A percentile compares a stretch with the other conserved stretches of the same genome.
Conservation (phyloP, 2,329 filamentous ascomycete genomes). For the Alternaria burnsii region DNA sequence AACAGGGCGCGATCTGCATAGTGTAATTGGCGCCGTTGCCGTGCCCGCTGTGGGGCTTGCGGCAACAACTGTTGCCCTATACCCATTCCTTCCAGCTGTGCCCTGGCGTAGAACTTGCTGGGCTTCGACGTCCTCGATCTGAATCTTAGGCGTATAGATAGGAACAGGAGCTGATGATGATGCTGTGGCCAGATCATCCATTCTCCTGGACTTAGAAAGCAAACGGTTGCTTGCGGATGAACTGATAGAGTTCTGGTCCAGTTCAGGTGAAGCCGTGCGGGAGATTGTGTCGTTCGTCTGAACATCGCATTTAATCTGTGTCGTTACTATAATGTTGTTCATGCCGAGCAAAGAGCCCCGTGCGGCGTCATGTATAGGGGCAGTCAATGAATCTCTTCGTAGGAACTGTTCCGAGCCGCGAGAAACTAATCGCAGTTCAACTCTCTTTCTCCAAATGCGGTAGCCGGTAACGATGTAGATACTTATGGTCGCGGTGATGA, state of each 20-base stretch:
- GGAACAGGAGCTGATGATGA: background rate
- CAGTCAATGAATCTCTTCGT: background rate
- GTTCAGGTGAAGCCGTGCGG: slow-evolving; percentile 11
- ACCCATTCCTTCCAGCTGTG: slow-evolving; percentile 4
- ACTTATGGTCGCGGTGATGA: slow-evolving; percentile 67
- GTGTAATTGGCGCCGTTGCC: background rate
- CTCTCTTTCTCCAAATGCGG: slow-evolving; percentile 72
- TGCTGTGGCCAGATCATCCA: background rate
- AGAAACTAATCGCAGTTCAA: slow-evolving; percentile 56
- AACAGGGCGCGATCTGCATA: slow-evolving; percentile 2
- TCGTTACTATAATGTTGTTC: slow-evolving; percentile 60
- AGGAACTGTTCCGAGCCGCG: slow-evolving; percentile 17
- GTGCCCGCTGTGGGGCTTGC: slow-evolving; percentile 1
- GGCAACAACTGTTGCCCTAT: slow-evolving; percentile 20
- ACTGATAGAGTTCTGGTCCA: slow-evolving; percentile 34
- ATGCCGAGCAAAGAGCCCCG: slow-evolving; percentile 53
- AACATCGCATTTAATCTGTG: slow-evolving; percentile 69
- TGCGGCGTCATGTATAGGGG: slow-evolving; percentile 38
- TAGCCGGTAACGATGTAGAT: slow-evolving; percentile 73
- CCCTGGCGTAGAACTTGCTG: background rate
- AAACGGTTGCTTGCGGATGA: slow-evolving; percentile 42
- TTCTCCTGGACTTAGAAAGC: slow-evolving; percentile 6
- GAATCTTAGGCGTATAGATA: background rate
- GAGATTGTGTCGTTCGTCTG: slow-evolving; percentile 53
- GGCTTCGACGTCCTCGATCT: slow-evolving; percentile 9